A percentile compares a stretch with the other conserved stretches of the same genome.
Conservation (phyloP, 2,329 filamentous ascomycete genomes). For the Dothideomycetes sp. region DNA sequence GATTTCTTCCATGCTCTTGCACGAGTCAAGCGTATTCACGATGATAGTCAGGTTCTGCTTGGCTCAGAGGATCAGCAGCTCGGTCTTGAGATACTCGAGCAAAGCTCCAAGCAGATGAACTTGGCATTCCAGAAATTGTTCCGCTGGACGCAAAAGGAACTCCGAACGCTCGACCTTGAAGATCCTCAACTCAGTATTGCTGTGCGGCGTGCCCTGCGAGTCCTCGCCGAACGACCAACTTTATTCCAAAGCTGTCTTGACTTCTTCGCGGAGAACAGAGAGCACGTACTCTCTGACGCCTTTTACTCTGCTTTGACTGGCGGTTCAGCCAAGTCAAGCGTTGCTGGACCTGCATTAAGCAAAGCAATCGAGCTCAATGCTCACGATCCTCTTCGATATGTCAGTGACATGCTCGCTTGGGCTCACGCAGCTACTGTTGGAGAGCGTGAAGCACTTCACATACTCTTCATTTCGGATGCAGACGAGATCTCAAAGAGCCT, state of each 20-base stretch:
- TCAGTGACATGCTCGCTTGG: conserved; percentile 97
- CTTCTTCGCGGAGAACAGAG: conserved; percentile 81
- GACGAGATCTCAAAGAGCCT: conserved; percentile 79
- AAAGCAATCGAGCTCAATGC: conserved; percentile 93
- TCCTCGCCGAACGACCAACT: conserved; percentile 78
- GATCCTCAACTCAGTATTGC: conserved; percentile 83
- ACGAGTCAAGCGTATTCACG: conserved; percentile 76
- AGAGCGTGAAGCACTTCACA: conserved; percentile 83
- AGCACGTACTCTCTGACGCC: conserved; percentile 74
- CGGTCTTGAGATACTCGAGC: conserved; percentile 83
- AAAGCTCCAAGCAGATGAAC: conserved; percentile 77
- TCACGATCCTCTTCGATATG: conserved; percentile 82
- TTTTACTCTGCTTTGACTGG: conserved; percentile 86
- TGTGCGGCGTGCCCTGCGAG: conserved; percentile 71
- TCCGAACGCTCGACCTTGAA: conserved; percentile 84
- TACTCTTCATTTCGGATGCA: conserved; percentile 81
- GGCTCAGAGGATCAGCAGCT: conserved; percentile 83
- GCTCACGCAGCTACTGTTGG: conserved; percentile 88
- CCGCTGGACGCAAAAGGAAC: conserved; percentile 87
- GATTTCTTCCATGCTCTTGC: conserved; percentile 68
- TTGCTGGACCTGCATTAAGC: conserved; percentile 26
- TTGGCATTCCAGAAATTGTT: conserved; percentile 91
- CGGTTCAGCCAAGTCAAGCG: conserved; percentile 40
- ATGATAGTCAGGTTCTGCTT: conserved; percentile 79
- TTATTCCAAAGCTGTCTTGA: conserved; percentile 91